Evolutionary conservation across 331 rosid species (phyloP), one percentile per base, ranked within the genome.

Genomic region (Quercus tomentella): DNA sequence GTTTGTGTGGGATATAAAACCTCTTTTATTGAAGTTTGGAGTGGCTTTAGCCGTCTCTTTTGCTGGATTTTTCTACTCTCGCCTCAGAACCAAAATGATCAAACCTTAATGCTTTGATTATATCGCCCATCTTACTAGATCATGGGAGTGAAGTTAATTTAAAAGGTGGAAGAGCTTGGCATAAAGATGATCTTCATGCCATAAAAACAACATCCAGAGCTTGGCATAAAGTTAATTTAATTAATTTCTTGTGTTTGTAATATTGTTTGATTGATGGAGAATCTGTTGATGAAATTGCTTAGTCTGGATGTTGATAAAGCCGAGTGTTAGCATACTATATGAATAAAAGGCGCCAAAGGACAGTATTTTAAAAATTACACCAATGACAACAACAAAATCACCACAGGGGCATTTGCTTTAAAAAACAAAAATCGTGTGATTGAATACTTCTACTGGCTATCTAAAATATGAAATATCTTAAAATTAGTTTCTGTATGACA

Each of bases 31-130:
- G 80, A 91, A 88, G 84, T 76, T 90, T 76, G 97, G 99, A 41
- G 81, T 93, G 82, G 96, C 89, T 81, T 84, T 95, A 68, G 96
- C 91, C 73, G 57, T 95, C 62, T 88, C 97, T 14, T 87, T 93
- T 52, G 99, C 96, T 72, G 91, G 97, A 75, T 84, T 91, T 80
- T 70, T 93, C 55, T 91, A 56, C 78, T 83, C 90, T 81, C 91
- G 86, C 76, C 16, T 79, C 54, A 88, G 82, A 91, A 60, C 67
- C 74, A 88, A 75, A 88, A 87, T 80, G 77, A 79, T 76, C 80
- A 87, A 81, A 49, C 83, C 28, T 26, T 26, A 26, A 26, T 26
- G 28, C 0, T 26, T 2, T 26, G 28, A 26, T 2, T 2, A 26
- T 26, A 26, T 2, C 0, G 28, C 28, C 0, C 71, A 0, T 66